Conservation (phyloP, 78 protist genomes). For the Dictyostelium capitatum region DNA sequence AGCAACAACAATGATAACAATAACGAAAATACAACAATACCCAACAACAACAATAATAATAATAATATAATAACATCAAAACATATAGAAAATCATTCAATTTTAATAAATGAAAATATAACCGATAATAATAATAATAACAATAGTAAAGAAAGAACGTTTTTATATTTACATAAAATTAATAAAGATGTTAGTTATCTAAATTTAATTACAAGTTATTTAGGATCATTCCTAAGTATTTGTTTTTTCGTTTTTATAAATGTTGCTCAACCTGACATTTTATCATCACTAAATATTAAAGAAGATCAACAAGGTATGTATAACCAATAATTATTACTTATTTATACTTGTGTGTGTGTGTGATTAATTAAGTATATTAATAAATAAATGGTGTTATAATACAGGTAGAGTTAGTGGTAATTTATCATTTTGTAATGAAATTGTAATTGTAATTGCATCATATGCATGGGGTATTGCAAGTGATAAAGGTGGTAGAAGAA, state of each 20-base stretch:
- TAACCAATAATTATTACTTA: not conserved
- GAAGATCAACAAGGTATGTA: slow-evolving; percentile 57
- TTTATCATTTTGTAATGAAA: slow-evolving; percentile 70
- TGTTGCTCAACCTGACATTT: slow-evolving; percentile 67
- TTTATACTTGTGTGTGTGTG: not conserved
- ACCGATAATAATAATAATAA: slow-evolving; percentile 6
- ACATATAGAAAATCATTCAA: not conserved
- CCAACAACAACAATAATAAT: not conserved
- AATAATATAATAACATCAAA: not conserved
- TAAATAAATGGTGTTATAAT: not conserved
- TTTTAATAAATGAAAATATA: not conserved
- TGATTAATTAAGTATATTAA: not conserved
- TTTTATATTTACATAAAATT: slow-evolving; percentile 48
- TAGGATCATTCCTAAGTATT: slow-evolving; percentile 59
- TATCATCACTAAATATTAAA: slow-evolving; percentile 25
- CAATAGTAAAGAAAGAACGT: slow-evolving; percentile 3
- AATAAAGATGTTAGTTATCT: slow-evolving; percentile 24
- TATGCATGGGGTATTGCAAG: slow-evolving; percentile 56
- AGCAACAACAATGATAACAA: not conserved
- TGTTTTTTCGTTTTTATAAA: slow-evolving; percentile 76
- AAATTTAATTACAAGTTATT: slow-evolving; percentile 56
- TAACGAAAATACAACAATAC: not conserved
- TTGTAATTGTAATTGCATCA: slow-evolving; percentile 32
- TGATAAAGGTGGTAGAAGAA: slow-evolving; percentile 60
- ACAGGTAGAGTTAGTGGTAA: slow-evolving; percentile 59